Conservation (phyloP, 169 alveolate species). For the Prorocentrum cordatum region DNA sequence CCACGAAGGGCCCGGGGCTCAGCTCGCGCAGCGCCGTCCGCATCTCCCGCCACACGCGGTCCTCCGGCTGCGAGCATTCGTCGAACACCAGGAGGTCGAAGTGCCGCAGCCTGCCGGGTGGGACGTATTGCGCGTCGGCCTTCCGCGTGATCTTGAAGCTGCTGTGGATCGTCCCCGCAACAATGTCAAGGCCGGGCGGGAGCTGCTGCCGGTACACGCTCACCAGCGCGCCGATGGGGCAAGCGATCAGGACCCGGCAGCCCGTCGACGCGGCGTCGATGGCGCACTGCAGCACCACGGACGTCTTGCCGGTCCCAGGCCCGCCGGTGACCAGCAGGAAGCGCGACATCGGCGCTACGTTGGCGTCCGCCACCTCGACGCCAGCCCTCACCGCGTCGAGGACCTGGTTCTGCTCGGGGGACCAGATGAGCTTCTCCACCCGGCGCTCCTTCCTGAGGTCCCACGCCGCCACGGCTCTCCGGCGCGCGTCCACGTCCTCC, state of each 20-base stretch:
- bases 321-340: background rate
- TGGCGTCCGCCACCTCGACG: background rate
- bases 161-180: background rate
- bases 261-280: background rate
- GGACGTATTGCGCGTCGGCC: background rate
- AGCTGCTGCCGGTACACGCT: background rate
- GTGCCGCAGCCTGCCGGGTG: background rate
- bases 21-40: background rate
- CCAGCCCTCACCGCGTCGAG: background rate
- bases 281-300: background rate
- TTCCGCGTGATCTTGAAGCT: background rate
- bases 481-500: background rate
- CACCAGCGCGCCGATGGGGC: background rate
- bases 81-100: conserved; percentile 9
- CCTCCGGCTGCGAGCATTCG: conserved; percentile 4
- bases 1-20: background rate
- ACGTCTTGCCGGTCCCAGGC: conserved; percentile 15
- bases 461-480: too few relatives aligned
- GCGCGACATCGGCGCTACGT: background rate
- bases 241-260: background rate
- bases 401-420: background rate
- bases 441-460: too few relatives aligned
- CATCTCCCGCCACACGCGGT: background rate
- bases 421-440: background rate
- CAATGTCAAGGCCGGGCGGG: background rate